These are phyloP conservation scores for Primulina tabacum DNA, from an alignment of 257 asterid species.

Conservation along the genomic window DNA sequence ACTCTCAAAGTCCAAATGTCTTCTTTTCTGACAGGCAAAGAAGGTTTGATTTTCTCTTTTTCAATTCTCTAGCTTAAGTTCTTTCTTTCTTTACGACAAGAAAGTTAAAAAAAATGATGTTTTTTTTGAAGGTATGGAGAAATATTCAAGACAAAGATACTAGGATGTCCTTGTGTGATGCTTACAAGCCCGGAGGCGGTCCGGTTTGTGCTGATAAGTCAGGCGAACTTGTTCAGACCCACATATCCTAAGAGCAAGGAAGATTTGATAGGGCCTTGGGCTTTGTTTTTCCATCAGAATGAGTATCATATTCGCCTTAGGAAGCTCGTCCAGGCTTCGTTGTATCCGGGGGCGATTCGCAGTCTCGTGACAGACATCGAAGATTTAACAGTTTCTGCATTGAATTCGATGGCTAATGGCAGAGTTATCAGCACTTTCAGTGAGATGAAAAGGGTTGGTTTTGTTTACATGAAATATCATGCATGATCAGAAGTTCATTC, in stretches of 20 bases:
- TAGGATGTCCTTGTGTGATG: conserved; percentile 88
- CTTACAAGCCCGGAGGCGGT: conserved; percentile 89
- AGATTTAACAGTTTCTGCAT: conserved; percentile 39
- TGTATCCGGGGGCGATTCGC: conserved; percentile 58
- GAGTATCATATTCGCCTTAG: conserved; percentile 69
- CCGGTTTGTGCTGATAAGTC: conserved; percentile 61
- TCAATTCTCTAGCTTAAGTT: neutral
- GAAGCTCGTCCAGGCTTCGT: conserved; percentile 53
- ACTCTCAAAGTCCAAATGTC: conserved; percentile 67
- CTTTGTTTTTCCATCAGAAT: conserved; percentile 82
- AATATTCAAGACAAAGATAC: conserved; percentile 71
- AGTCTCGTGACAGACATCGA: conserved; percentile 44
- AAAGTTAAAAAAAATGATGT: neutral
- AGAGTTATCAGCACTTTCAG: conserved; percentile 48
- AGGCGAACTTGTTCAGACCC: conserved; percentile 82
- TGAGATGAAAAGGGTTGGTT: conserved; percentile 69
- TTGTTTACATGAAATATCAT: neutral
- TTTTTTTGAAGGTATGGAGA: conserved; percentile 65
- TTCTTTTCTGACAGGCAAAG: conserved; percentile 50
- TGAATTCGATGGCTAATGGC: conserved; percentile 52
- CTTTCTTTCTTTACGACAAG: neutral
- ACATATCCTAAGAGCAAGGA: conserved; percentile 83
- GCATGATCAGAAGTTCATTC: neutral
- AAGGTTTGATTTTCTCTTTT: conserved; percentile 37
- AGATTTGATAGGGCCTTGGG: conserved; percentile 62